Conservation (phyloP, 371 early-diverging fungal species). For the Cokeromyces recurvatus region DNA sequence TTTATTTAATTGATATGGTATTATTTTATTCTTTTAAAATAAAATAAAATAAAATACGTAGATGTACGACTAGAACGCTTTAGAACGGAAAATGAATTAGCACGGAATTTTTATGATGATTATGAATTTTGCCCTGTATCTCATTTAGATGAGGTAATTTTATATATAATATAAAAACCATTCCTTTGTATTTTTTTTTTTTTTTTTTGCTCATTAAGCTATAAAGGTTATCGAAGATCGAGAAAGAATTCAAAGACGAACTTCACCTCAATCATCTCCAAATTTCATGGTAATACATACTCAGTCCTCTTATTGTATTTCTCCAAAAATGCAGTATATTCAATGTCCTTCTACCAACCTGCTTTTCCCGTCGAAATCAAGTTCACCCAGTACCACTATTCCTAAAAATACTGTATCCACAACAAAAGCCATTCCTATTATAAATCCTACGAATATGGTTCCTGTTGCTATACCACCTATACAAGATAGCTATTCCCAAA, state of each 20-base stretch:
- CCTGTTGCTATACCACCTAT: slow-evolving; percentile 36
- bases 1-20: too few species aligned
- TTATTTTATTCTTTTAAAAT: too few species aligned
- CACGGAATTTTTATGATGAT: slow-evolving; percentile 43
- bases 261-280: slow-evolving; percentile 34
- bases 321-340: background rate
- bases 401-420: background rate
- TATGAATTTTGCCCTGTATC: slow-evolving; percentile 35
- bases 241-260: slow-evolving; percentile 33
- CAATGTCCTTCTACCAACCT: background rate
- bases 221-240: slow-evolving; percentile 25
- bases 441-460: slow-evolving; percentile 32
- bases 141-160: slow-evolving; percentile 19
- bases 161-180: background rate
- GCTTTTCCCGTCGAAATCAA: too few species aligned
- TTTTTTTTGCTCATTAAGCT: background rate
- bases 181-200: too few species aligned
- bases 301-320: background rate
- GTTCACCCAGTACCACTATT: background rate
- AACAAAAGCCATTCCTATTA: slow-evolving; percentile 33
- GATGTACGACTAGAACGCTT: slow-evolving; percentile 36
- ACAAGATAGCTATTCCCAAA: too few species aligned
- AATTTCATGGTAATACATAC: too few species aligned
- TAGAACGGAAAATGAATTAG: slow-evolving; percentile 35
- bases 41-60: too few species aligned